Evolutionary conservation across 805 yeast genomes (phyloP).

Genomic region (Candida awuae): DNA sequence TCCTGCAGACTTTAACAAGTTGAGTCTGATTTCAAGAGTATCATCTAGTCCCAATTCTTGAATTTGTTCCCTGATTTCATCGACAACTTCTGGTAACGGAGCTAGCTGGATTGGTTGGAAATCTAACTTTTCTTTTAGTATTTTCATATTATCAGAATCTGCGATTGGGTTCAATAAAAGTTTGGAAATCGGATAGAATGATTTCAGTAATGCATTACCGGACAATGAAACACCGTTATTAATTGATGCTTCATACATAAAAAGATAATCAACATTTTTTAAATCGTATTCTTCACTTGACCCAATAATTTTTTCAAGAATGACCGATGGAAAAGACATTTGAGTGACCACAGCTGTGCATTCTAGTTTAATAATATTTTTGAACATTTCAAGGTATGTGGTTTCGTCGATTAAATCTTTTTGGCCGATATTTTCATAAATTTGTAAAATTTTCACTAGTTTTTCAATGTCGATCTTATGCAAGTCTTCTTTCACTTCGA

Average conservation of each 20-base stretch:
- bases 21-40: constrained; percentile 9
- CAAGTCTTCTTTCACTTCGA: constrained; percentile 18
- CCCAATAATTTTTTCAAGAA: constrained; percentile 9
- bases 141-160: constrained; percentile 12
- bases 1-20: constrained; percentile 19
- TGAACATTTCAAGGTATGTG: constrained; percentile 11
- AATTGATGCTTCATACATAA: constrained; percentile 15
- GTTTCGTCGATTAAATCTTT: constrained; percentile 11
- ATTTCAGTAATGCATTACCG: constrained; percentile 12
- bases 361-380: constrained; percentile 16
- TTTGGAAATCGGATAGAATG: constrained; percentile 19
- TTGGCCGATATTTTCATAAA: constrained; percentile 12
- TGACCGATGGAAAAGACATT: constrained; percentile 11
- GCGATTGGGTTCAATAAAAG: constrained; percentile 9
- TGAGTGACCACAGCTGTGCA: constrained; percentile 14
- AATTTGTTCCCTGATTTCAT: constrained; percentile 15
- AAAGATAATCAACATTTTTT: constrained; percentile 17
- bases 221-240: constrained; percentile 14
- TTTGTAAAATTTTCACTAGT: constrained; percentile 11
- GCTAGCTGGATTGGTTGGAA: constrained; percentile 3
- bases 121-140: constrained; percentile 3
- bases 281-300: constrained; percentile 6
- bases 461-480: constrained; percentile 12
- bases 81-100: constrained; percentile 10
- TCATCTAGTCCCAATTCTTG: constrained; percentile 14